Conservation (phyloP, 1,284 basidiomycete species). For the Sphagnurus paluster region DNA sequence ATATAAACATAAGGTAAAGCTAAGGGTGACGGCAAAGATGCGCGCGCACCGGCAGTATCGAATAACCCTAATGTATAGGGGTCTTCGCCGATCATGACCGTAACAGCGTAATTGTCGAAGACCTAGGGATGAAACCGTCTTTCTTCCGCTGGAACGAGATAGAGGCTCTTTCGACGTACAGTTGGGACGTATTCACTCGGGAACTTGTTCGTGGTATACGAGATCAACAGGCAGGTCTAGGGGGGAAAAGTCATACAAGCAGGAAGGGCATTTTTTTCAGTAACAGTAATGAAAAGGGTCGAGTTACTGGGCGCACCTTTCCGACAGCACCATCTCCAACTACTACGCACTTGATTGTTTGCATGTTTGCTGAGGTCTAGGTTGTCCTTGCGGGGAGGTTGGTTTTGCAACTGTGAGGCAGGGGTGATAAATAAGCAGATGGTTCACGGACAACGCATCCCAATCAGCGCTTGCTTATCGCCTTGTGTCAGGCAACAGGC, state of each 20-base stretch:
- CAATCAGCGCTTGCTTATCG: constrained; percentile 22
- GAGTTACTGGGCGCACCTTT: constrained; percentile 68
- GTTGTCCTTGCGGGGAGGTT: constrained; percentile 19
- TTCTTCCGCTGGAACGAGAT: constrained; percentile 20
- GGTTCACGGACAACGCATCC: constrained; percentile 14
- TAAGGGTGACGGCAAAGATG: neutral
- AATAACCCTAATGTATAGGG: constrained; percentile 98
- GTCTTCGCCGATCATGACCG: constrained; percentile 99
- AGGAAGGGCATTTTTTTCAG: constrained; percentile 1
- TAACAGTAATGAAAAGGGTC: constrained; percentile 12
- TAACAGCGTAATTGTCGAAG: constrained; percentile 98
- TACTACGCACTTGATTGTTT: constrained; percentile 98
- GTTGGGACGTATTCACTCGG: constrained; percentile 99
- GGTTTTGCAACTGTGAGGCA: constrained; percentile 22
- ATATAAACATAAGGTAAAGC: constrained; percentile 8
- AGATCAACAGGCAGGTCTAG: constrained; percentile 97
- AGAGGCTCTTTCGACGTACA: constrained; percentile 60
- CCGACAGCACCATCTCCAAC: constrained; percentile 99
- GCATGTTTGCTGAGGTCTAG: constrained; percentile 59
- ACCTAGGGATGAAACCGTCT: constrained; percentile 55
- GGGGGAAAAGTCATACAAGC: constrained; percentile 5
- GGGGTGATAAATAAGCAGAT: constrained; percentile 26
- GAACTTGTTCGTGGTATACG: constrained; percentile 99
- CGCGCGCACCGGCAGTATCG: constrained; percentile 87
- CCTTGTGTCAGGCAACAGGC: constrained; percentile 22